Percentiles rank a stretch among this genome's conserved stretches.
These are phyloP conservation scores for Kwoniella shandongensis DNA, from an alignment of 768 basidiomycete species.

Conservation along the genomic window DNA sequence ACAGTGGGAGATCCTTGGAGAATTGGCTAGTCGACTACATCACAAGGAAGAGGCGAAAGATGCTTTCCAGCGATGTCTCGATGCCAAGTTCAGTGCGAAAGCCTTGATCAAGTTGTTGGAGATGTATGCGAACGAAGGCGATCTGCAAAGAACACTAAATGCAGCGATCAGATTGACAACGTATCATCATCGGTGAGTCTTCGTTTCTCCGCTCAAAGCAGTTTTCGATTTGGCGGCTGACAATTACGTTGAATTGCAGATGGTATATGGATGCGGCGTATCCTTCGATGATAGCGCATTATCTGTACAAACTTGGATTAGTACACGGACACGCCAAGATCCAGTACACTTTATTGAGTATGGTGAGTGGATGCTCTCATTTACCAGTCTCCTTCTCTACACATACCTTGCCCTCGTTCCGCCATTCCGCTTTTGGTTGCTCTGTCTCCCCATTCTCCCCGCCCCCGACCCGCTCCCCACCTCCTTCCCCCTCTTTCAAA, in stretches of 20 bases:
- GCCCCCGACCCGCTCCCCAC: too few relatives aligned
- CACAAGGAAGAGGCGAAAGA: slow-evolving; percentile 99
- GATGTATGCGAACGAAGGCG: slow-evolving; percentile 94
- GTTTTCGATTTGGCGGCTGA: too few relatives aligned
- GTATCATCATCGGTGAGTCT: slow-evolving; percentile 66
- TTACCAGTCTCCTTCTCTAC: too few relatives aligned
- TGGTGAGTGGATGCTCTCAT: slow-evolving; percentile 59
- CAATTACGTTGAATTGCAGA: slow-evolving; percentile 51
- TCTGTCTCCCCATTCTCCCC: too few relatives aligned
- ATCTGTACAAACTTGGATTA: slow-evolving; percentile 89
- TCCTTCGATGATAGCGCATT: slow-evolving; percentile 83
- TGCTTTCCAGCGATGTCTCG: slow-evolving; percentile 91
- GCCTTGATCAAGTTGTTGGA: slow-evolving; percentile 93
- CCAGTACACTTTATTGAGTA: slow-evolving; percentile 84
- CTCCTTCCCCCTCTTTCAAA: too few relatives aligned
- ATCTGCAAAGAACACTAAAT: slow-evolving; percentile 84
- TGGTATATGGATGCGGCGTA: slow-evolving; percentile 62
- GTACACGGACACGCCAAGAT: slow-evolving; percentile 93
- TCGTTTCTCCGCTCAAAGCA: too few relatives aligned
- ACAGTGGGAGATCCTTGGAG: slow-evolving; percentile 92
- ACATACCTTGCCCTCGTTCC: too few relatives aligned
- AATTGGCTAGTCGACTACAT: slow-evolving; percentile 85
- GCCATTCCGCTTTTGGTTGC: too few relatives aligned
- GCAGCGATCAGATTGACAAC: slow-evolving; percentile 89
- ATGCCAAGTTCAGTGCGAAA: slow-evolving; percentile 81